These are phyloP conservation scores for Trichoderma endophyticum DNA, from an alignment of 2,329 filamentous ascomycete genomes.

Conservation along the genomic window DNA sequence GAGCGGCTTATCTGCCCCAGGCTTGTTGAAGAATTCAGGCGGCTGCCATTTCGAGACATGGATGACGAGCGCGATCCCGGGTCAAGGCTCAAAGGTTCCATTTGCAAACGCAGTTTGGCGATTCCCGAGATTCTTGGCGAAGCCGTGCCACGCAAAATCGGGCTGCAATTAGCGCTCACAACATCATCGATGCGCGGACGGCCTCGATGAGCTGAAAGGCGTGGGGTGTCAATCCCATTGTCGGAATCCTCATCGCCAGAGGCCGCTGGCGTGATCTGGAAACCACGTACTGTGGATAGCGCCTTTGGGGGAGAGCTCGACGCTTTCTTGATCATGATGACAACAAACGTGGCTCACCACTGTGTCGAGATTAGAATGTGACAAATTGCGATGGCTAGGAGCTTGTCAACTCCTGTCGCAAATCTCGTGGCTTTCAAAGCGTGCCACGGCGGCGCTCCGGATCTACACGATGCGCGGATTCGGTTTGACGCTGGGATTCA, in stretches of 20 bases:
- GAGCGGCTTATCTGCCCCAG: constrained; percentile 55
- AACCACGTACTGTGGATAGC: constrained; percentile 55
- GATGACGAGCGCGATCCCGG: constrained; percentile 53
- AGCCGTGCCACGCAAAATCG: constrained; percentile 49
- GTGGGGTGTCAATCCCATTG: constrained; percentile 39
- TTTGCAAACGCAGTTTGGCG: constrained; percentile 74
- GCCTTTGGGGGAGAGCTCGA: constrained; percentile 43
- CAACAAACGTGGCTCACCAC: background rate
- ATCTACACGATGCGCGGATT: constrained; percentile 54
- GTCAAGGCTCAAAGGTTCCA: constrained; percentile 73
- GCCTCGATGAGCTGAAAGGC: constrained; percentile 38
- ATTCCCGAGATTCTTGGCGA: constrained; percentile 68
- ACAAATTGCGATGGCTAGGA: background rate
- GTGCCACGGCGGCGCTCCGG: constrained; percentile 58
- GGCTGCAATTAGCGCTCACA: constrained; percentile 62
- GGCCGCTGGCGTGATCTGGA: constrained; percentile 50
- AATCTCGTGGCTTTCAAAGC: constrained; percentile 33
- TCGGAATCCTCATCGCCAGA: constrained; percentile 60
- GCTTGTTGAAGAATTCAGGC: constrained; percentile 39
- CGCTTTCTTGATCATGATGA: constrained; percentile 41
- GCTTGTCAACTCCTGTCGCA: constrained; percentile 8
- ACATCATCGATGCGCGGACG: constrained; percentile 51
- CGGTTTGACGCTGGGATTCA: constrained; percentile 47
- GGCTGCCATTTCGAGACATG: constrained; percentile 51
- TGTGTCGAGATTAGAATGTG: background rate